A percentile compares a stretch with the other conserved stretches of the same genome.
Evolutionary conservation across 1,284 basidiomycete species (phyloP).

Genomic region (Psilocybe mexicana): DNA sequence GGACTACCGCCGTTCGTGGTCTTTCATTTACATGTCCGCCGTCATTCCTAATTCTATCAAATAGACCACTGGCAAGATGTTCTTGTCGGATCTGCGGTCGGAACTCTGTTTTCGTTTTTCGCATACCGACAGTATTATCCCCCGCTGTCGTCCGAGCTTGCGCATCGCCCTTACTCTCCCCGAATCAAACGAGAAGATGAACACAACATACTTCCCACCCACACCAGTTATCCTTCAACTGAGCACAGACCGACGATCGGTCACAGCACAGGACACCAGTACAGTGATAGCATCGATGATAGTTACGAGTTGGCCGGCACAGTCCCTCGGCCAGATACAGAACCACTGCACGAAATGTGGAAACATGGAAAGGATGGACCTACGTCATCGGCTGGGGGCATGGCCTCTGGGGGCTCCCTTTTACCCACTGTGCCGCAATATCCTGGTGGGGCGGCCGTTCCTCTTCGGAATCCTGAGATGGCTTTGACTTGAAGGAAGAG

Average conservation of each 20-base stretch:
- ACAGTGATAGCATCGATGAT: conserved; percentile 8
- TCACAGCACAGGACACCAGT: not conserved
- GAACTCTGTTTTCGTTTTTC: conserved; percentile 74
- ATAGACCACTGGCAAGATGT: conserved; percentile 90
- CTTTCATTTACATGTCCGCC: too few relatives aligned
- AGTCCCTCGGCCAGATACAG: conserved; percentile 35
- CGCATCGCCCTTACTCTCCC: conserved; percentile 78
- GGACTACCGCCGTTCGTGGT: conserved; percentile 78
- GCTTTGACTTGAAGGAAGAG: not conserved
- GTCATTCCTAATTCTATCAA: not conserved
- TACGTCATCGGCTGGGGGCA: not conserved
- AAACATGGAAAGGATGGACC: conserved; percentile 13
- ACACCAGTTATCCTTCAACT: conserved; percentile 1
- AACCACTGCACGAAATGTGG: conserved; percentile 31
- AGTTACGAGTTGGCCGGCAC: conserved; percentile 38
- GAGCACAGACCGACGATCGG: not conserved
- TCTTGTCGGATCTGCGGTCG: conserved; percentile 77
- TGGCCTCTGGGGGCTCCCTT: not conserved
- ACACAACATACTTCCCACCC: conserved; percentile 39
- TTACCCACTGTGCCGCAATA: not conserved
- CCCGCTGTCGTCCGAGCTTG: conserved; percentile 53
- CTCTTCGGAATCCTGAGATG: not conserved
- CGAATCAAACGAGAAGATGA: conserved; percentile 53
- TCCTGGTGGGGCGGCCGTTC: not conserved
- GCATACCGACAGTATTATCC: conserved; percentile 84